Conservation (phyloP, 1,284 basidiomycete genomes). For the Tilletia caries region DNA sequence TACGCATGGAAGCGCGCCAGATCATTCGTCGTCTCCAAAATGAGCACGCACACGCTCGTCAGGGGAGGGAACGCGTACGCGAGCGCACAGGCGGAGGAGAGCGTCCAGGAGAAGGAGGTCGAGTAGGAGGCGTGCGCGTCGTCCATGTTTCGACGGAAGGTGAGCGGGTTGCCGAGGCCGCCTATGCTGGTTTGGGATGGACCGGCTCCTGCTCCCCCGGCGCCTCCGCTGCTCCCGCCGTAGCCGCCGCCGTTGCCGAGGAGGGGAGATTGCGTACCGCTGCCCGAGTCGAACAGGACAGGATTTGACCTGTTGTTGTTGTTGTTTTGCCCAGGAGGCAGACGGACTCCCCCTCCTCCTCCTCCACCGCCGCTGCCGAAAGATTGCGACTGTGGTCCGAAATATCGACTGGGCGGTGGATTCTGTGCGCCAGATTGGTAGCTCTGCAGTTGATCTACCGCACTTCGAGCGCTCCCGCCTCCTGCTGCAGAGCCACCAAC, state of each 20-base stretch:
- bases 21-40: conserved; percentile 43
- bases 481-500: not conserved
- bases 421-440: not conserved
- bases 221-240: not conserved
- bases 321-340: not conserved
- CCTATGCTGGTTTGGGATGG: not conserved
- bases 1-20: conserved; percentile 46
- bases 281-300: conserved; percentile 3
- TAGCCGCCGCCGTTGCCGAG: not conserved
- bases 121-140: conserved; percentile 10
- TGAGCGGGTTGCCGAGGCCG: not conserved
- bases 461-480: not conserved
- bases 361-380: not conserved
- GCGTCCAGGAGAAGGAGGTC: conserved; percentile 24
- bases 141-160: conserved; percentile 5
- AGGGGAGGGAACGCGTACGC: conserved; percentile 44
- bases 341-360: not conserved
- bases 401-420: not conserved
- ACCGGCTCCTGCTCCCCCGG: not conserved
- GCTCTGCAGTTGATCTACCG: not conserved
- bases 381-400: not conserved
- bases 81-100: conserved; percentile 35
- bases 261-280: not conserved
- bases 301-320: not conserved
- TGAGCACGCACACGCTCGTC: conserved; percentile 33